Evolutionary conservation across 108 stramenopile species (phyloP), one percentile per base, ranked within the genome.

Genomic region (Seminavis robusta): DNA sequence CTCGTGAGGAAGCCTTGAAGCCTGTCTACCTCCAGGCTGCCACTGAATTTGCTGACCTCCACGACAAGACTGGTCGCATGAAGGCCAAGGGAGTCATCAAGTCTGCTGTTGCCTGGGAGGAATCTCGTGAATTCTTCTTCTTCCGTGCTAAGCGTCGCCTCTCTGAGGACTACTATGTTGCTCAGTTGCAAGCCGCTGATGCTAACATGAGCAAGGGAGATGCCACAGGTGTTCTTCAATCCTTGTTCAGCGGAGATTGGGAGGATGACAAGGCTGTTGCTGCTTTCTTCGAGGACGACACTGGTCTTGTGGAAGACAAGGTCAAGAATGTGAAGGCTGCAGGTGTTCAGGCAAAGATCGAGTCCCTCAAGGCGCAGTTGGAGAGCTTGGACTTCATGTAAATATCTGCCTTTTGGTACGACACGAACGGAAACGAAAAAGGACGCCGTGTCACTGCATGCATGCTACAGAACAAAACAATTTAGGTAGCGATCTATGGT

Each of bases 31-130:
- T 87, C 23, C 94, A 96, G 77, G 92, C 95, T 46, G 97, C 97
- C 16, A 92, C 93, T 61, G 95, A 98, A 79, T 98, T 98, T 69
- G 94, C 94, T 41, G 97, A 98, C 63, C 72, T 96, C 39, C 97
- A 98, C 66, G 97, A 98, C 74, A 88, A 94, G 61, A 91, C 94
- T 20, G 97, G 97, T 42, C 88, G 97, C 64, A 98, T 98, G 97
- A 96, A 95, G 86, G 97, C 97, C 37, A 98, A 98, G 90, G 95
- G 95, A 28, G 95, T 96, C 30, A 95, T 98, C 50, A 69, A 88
- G 59, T 79, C 86, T 16, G 86, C 91, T 42, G 90, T 98, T 3
- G 67, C 86, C 25, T 98, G 97, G 97, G 87, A 78, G 43, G 51
- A 67, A 44, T 94, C 94, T 39, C 88, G 97, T 48, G 73, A 81